phyloP scores from a whole-genome alignment of 2,329 filamentous ascomycete genomes.

The Phialocephala sp. region DNA sequence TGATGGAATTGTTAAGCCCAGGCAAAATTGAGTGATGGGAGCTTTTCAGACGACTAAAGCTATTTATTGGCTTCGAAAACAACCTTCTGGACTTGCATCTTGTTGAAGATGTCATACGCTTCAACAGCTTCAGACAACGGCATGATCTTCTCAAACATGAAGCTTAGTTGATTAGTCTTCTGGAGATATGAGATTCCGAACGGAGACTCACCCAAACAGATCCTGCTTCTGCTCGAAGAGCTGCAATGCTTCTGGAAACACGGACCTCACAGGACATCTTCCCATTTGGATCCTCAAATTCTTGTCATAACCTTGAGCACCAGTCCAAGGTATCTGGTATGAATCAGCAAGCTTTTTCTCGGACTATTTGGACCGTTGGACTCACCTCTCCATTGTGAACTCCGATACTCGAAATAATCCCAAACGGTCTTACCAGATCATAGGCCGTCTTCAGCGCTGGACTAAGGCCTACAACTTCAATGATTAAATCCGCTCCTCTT shows the following conservation, averaged over 20 bases:
- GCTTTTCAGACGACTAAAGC: slow-evolving; percentile 50
- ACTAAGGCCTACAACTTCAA: slow-evolving; percentile 75
- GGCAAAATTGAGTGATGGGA: slow-evolving; percentile 68
- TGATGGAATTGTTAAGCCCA: slow-evolving; percentile 84
- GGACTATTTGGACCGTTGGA: not conserved
- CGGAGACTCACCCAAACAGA: slow-evolving; percentile 60
- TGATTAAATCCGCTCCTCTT: slow-evolving; percentile 82
- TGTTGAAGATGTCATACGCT: slow-evolving; percentile 71
- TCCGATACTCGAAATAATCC: slow-evolving; percentile 74
- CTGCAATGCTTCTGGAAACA: slow-evolving; percentile 68
- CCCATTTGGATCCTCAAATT: slow-evolving; percentile 77
- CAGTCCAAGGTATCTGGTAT: slow-evolving; percentile 52
- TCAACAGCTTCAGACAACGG: slow-evolving; percentile 64
- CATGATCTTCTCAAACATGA: slow-evolving; percentile 77
- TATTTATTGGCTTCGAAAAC: slow-evolving; percentile 66
- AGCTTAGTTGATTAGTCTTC: slow-evolving; percentile 51
- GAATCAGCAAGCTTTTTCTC: not conserved
- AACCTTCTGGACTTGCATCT: slow-evolving; percentile 58
- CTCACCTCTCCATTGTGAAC: slow-evolving; percentile 55
- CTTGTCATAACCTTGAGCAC: slow-evolving; percentile 68
- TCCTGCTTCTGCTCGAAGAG: slow-evolving; percentile 69
- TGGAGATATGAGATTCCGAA: too few species aligned
- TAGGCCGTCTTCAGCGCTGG: slow-evolving; percentile 71
- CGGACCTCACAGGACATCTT: slow-evolving; percentile 72
- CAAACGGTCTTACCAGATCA: slow-evolving; percentile 72